phyloP scores from a whole-genome alignment of 225 moss, liverwort and hornwort genomes.

The Antitrichia curtipendula region DNA sequence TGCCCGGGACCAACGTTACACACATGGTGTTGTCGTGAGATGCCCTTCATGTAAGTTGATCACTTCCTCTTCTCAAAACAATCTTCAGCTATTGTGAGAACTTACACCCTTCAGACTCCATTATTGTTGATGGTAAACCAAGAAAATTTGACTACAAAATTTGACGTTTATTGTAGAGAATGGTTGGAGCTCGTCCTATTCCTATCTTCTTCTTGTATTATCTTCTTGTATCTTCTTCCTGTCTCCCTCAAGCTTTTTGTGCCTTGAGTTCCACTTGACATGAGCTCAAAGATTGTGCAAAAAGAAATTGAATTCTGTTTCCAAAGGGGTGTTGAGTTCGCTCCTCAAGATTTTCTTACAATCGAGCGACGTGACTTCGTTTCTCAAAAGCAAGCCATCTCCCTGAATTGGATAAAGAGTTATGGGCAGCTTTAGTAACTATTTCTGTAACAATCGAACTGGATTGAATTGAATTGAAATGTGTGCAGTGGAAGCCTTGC shows the following conservation, averaged over 20 bases:
- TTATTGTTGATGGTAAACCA: background rate
- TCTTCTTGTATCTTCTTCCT: background rate
- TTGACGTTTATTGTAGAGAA: background rate
- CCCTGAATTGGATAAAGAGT: background rate
- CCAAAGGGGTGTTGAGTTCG: background rate
- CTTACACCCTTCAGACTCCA: background rate
- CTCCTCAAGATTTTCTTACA: background rate
- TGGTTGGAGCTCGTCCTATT: background rate
- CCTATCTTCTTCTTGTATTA: too few relatives aligned
- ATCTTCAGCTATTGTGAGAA: background rate
- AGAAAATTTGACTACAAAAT: background rate
- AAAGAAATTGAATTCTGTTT: background rate
- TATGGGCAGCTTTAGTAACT: background rate
- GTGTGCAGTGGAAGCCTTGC: conserved; percentile 31
- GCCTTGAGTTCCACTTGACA: background rate
- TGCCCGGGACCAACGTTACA: conserved; percentile 15
- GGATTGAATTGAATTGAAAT: background rate
- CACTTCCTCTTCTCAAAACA: background rate
- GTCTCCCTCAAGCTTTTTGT: background rate
- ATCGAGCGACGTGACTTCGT: background rate
- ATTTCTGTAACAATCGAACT: background rate
- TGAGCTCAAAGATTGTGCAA: background rate
- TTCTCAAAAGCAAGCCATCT: background rate
- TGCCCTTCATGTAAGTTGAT: conserved; percentile 20
- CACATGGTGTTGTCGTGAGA: conserved; percentile 33